Evolutionary conservation across 2,329 filamentous ascomycete genomes (phyloP).

Genomic region (Onygenales sp.): DNA sequence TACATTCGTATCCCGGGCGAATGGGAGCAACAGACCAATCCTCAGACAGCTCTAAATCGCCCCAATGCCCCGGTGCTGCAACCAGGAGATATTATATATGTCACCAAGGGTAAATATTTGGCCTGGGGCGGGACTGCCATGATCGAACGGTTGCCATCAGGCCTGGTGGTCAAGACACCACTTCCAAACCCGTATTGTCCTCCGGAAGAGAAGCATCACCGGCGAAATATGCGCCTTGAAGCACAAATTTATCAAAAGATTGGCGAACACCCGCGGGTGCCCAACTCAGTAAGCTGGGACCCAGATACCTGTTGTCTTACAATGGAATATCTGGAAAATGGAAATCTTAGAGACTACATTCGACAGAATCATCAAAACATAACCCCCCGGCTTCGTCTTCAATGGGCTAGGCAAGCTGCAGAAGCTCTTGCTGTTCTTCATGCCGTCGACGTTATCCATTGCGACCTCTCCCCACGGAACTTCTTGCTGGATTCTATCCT

Average conservation of each 20-base stretch:
- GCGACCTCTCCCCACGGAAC: slow-evolving; percentile 15
- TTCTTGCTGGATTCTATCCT: slow-evolving; percentile 15
- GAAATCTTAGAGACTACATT: slow-evolving; percentile 11
- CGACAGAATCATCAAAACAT: slow-evolving; percentile 7
- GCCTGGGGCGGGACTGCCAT: slow-evolving; percentile 8
- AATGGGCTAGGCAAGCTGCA: slow-evolving; percentile 13
- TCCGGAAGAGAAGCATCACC: slow-evolving; percentile 7
- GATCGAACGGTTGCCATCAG: slow-evolving; percentile 7
- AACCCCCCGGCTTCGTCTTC: slow-evolving; percentile 7
- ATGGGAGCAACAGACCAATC: too few relatives aligned
- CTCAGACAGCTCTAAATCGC: too few relatives aligned
- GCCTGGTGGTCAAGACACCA: slow-evolving; percentile 12
- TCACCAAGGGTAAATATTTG: slow-evolving; percentile 6
- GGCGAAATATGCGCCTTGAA: slow-evolving; percentile 12
- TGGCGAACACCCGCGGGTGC: slow-evolving; percentile 12
- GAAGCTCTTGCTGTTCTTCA: slow-evolving; percentile 14
- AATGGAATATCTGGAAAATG: slow-evolving; percentile 14
- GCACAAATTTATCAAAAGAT: slow-evolving; percentile 12
- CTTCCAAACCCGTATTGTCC: slow-evolving; percentile 11
- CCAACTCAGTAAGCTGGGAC: slow-evolving; percentile 11
- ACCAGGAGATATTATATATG: slow-evolving; percentile 7
- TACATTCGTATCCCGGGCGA: too few relatives aligned
- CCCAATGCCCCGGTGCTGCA: slow-evolving; percentile 11
- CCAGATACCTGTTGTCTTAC: slow-evolving; percentile 11
- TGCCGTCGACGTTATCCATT: slow-evolving; percentile 11